Conservation (phyloP, 2,329 filamentous ascomycete genomes). For the Knoxdaviesia capensis region DNA sequence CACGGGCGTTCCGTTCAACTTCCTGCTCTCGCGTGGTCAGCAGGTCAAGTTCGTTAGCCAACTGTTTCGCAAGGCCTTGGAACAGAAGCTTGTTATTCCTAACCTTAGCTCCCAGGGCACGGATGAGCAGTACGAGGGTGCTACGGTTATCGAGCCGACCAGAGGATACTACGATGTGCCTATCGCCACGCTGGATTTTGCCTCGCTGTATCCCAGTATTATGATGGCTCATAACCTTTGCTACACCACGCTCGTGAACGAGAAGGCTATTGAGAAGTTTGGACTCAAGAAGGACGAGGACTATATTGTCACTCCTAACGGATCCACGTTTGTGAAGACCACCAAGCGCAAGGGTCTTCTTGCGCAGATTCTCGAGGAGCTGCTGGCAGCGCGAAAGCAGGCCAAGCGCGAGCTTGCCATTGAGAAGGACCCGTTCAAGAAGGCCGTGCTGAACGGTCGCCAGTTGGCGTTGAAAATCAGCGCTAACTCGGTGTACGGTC, state of each 20-base stretch:
- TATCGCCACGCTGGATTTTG: constrained; percentile 94
- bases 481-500: constrained; percentile 92
- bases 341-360: constrained; percentile 83
- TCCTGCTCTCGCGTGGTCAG: constrained; percentile 74
- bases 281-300: constrained; percentile 72
- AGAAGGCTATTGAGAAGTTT: constrained; percentile 56
- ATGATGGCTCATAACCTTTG: constrained; percentile 98
- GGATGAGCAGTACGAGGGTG: constrained; percentile 90
- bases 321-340: constrained; percentile 75
- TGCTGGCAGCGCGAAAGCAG: constrained; percentile 78
- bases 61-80: constrained; percentile 80
- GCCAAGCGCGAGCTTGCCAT: constrained; percentile 77
- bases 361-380: constrained; percentile 86
- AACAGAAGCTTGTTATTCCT: constrained; percentile 86
- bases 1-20: constrained; percentile 95
- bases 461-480: constrained; percentile 92
- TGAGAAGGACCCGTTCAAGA: constrained; percentile 92
- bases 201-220: constrained; percentile 93
- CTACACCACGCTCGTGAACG: constrained; percentile 78
- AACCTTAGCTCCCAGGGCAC: constrained; percentile 51
- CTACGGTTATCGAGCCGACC: constrained; percentile 90
- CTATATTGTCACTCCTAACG: constrained; percentile 90
- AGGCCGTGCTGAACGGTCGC: constrained; percentile 91
- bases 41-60: constrained; percentile 98
- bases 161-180: constrained; percentile 90